These are phyloP conservation scores for Blastomyces parvus DNA, from an alignment of 2,329 filamentous ascomycete genomes.

Conservation along the genomic window DNA sequence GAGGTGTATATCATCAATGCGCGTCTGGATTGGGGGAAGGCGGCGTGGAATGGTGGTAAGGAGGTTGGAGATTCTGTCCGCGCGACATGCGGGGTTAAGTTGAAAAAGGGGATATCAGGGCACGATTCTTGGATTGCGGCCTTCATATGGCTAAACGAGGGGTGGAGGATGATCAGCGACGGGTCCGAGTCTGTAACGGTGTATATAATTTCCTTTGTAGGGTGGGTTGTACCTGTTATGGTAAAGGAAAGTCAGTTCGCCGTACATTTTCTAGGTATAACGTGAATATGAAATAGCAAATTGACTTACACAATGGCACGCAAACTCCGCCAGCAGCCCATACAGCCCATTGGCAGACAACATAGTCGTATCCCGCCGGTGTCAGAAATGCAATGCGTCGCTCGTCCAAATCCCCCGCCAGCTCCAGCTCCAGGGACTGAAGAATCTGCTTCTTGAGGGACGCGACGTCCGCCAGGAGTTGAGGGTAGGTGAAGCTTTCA, in stretches of 20 bases:
- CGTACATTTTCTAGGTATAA: too few species aligned
- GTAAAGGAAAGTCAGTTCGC: not conserved
- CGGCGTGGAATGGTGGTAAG: conserved; percentile 26
- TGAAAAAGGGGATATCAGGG: conserved; percentile 24
- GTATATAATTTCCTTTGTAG: conserved; percentile 34
- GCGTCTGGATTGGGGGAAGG: conserved; percentile 23
- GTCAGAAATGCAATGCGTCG: conserved; percentile 32
- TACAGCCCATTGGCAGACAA: conserved; percentile 35
- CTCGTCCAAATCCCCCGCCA: conserved; percentile 27
- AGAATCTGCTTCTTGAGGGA: conserved; percentile 30
- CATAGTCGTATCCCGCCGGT: conserved; percentile 36
- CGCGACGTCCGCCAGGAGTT: conserved; percentile 33
- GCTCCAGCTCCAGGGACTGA: conserved; percentile 21
- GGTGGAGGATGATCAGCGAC: conserved; percentile 34
- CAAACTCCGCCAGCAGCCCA: conserved; percentile 38
- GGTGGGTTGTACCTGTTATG: conserved; percentile 32
- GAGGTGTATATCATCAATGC: conserved; percentile 38
- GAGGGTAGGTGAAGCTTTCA: conserved; percentile 32
- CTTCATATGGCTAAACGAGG: conserved; percentile 29
- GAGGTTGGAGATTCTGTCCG: conserved; percentile 11
- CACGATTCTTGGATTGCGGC: conserved; percentile 25
- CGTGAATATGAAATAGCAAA: not conserved
- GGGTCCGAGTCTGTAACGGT: conserved; percentile 36
- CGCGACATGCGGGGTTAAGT: conserved; percentile 21
- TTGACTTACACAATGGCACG: conserved; percentile 34